Base-by-base conservation (phyloP, 148 eudicot species). In the Camellia japonica region DNA sequence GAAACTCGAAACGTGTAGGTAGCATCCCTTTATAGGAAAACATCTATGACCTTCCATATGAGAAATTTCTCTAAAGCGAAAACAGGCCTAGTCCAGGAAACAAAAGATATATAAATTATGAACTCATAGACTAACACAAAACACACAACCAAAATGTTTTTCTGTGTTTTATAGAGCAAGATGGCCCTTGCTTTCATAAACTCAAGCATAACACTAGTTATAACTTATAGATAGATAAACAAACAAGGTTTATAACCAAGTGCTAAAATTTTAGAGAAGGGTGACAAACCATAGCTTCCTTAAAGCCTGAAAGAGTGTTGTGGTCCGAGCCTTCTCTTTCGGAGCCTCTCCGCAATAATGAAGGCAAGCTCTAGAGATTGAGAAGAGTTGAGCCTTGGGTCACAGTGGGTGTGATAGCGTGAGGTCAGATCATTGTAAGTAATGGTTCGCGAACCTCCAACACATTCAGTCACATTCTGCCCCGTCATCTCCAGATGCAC, bases 401-500 rank as follows among this genome's bases (percentile, higher is more conserved):
- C 94, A 81, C 94, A 92, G 61, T 90, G 92, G 49, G 97, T 92
- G 87, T 92, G 94, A 78, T 92, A 92, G 18, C 97, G 90, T 6
- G 94, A 91, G 87, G 91, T 88, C 74, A 93, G 84, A 77, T 93
- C 94, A 68, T 93, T 91, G 73, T 88, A 93, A 65, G 97, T 93
- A 49, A 93, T 89, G 23, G 94, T 89, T 61, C 88, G 87, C n/a
- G 90, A 82, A 65, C 97, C 97, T 71, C 97, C 94, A 15, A 93
- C 90, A 81, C 97, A 93, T 61, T 92, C 97, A 1, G 97, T 92
- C 74, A 92, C 97, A 79, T 92, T 89, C 80, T 90, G 92, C 47
- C 97, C 97, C 0, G 97, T 92, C 97, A 92, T 92, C 82, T 92
- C 97, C 23, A 92, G 85, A 86, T 92, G 97, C 68, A 92, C 88